phyloP scores from a whole-genome alignment of 805 yeast genomes.

The Yueomyces sinensis region DNA sequence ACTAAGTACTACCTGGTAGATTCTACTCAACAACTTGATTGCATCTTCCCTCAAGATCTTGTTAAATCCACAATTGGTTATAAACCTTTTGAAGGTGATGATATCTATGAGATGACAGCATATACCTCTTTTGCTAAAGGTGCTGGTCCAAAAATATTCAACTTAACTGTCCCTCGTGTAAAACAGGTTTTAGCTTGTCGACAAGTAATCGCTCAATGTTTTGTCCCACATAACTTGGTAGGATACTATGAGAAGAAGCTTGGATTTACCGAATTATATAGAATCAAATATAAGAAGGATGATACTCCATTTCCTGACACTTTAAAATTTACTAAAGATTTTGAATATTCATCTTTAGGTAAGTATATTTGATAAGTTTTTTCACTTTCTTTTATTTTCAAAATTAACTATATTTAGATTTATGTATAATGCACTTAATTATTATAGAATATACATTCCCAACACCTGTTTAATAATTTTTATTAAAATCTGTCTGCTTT shows the following conservation, averaged over 20 bases:
- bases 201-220: constrained; percentile 28
- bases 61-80: constrained; percentile 26
- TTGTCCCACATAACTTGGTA: constrained; percentile 36
- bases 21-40: background rate
- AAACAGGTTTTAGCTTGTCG: constrained; percentile 1
- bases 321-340: no score
- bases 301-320: no score
- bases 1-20: background rate
- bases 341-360: no score
- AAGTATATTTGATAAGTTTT: no score
- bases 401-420: no score
- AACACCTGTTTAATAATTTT: no score
- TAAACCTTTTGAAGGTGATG: constrained; percentile 13
- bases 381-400: no score
- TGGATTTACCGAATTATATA: constrained; percentile 21
- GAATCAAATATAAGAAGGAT: no score
- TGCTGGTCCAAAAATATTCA: constrained; percentile 7
- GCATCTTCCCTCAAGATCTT: constrained; percentile 1
- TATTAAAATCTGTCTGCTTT: no score
- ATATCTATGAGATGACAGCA: constrained; percentile 33
- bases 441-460: no score
- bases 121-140: constrained; percentile 32
- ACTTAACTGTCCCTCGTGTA: constrained; percentile 7
- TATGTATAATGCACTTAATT: no score
- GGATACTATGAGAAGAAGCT: constrained; percentile 30